These are phyloP conservation scores for Oropetium thomaeum DNA, from an alignment of 176 grass and related monocot species.

Conservation along the genomic window DNA sequence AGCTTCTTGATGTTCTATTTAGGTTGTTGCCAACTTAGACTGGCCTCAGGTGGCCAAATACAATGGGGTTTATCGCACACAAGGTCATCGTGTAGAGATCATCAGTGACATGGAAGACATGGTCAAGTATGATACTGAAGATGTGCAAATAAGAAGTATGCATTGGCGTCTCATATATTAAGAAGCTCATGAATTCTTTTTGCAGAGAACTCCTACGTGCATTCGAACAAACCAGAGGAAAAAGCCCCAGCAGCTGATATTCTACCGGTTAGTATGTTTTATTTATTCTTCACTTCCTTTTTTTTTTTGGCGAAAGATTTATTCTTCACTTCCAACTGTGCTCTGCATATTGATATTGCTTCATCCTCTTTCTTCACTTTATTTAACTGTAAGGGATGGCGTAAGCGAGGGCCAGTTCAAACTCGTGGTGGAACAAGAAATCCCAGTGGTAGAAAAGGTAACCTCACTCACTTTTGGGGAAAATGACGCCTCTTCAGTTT, in stretches of 20 bases:
- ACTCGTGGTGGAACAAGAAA: slow-evolving; percentile 60
- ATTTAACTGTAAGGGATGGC: slow-evolving; percentile 50
- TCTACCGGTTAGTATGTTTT: slow-evolving; percentile 48
- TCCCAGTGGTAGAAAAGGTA: slow-evolving; percentile 64
- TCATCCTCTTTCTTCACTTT: neutral
- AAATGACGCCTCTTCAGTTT: neutral
- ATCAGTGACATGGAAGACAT: slow-evolving; percentile 49
- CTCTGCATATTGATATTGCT: no score
- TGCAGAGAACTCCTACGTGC: slow-evolving; percentile 58
- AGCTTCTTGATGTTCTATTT: slow-evolving; percentile 9
- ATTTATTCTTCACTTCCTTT: neutral
- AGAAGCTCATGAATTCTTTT: neutral
- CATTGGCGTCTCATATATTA: neutral
- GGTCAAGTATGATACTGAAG: slow-evolving; percentile 30
- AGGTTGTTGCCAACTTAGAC: slow-evolving; percentile 81
- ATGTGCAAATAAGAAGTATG: neutral
- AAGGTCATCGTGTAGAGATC: slow-evolving; percentile 50
- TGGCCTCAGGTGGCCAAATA: slow-evolving; percentile 80
- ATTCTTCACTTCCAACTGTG: slow-evolving; percentile 15
- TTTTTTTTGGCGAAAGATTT: no score
- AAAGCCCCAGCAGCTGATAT: slow-evolving; percentile 60
- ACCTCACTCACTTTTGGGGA: neutral
- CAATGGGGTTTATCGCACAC: slow-evolving; percentile 43
- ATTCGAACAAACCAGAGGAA: slow-evolving; percentile 34
- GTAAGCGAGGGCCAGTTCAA: slow-evolving; percentile 79